Percentiles rank a stretch among this genome's conserved stretches.
Conservation (phyloP, 805 yeast genomes). For the Vanderwaltozyma yarrowii region DNA sequence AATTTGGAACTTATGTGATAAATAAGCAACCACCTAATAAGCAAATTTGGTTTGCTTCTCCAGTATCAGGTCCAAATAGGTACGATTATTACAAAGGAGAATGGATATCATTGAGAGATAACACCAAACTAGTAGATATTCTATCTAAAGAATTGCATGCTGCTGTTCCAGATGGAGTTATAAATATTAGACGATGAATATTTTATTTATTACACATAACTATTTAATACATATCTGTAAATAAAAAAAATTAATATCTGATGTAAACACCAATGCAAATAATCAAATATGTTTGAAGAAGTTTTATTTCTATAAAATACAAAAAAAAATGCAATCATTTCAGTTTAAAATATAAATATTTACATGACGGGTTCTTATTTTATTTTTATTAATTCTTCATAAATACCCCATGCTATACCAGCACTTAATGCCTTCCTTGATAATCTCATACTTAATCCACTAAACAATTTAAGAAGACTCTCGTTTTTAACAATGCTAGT, state of each 20-base stretch:
- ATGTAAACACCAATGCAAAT: too few species aligned
- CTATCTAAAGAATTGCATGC: conserved; percentile 40
- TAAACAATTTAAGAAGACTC: conserved; percentile 51
- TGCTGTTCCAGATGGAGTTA: conserved; percentile 16
- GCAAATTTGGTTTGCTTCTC: conserved; percentile 94
- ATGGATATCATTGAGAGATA: conserved; percentile 77
- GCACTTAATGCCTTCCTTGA: conserved; percentile 83
- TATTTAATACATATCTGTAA: too few species aligned
- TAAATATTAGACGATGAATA: too few species aligned
- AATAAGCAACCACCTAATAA: conserved; percentile 97
- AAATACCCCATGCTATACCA: conserved; percentile 94
- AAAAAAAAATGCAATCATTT: not conserved
- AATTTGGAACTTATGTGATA: conserved; percentile 77
- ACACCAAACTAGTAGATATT: conserved; percentile 35
- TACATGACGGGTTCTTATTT: not conserved
- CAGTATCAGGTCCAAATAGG: conserved; percentile 85
- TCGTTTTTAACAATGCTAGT: conserved; percentile 33
- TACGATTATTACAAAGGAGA: conserved; percentile 62
- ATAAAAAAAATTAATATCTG: too few species aligned
- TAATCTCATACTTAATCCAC: conserved; percentile 74
- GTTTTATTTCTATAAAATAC: too few species aligned
- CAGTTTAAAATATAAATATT: not conserved
- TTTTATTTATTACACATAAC: too few species aligned
- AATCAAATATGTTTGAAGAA: too few species aligned
- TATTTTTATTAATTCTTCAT: conserved; percentile 67